Evolutionary conservation across 1,284 basidiomycete species (phyloP).

Genomic region (Cryptococcus wingfieldii): DNA sequence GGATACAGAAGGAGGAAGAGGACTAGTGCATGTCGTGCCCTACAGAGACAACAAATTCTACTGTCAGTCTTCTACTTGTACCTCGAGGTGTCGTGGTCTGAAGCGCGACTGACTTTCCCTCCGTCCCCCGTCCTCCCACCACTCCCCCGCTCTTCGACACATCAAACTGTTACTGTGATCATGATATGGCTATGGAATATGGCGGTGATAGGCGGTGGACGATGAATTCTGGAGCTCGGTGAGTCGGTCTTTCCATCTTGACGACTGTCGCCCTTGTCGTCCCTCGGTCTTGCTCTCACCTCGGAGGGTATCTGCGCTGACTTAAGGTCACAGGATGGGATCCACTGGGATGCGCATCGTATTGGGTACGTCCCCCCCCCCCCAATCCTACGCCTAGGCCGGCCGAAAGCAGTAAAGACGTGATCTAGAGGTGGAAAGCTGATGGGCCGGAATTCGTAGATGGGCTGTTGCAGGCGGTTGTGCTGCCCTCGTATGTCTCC

Average conservation of each 20-base stretch:
- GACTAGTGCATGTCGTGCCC: background rate
- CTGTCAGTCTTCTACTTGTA: background rate
- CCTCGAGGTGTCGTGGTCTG: background rate
- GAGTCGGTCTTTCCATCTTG: background rate
- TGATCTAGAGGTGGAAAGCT: too few species aligned
- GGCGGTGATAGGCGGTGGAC: conserved; percentile 9
- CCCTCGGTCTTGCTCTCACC: too few species aligned
- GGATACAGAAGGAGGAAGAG: background rate
- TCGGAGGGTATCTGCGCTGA: background rate
- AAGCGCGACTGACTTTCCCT: background rate
- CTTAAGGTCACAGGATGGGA: conserved; percentile 14
- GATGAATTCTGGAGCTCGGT: conserved; percentile 15
- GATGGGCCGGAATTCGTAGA: conserved; percentile 1
- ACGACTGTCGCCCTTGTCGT: background rate
- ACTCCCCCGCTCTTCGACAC: background rate
- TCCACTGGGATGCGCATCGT: conserved; percentile 31
- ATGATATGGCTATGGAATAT: background rate
- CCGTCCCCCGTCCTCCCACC: too few species aligned
- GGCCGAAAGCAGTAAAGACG: too few species aligned
- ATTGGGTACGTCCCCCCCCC: conserved; percentile 14
- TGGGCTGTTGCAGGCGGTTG: conserved; percentile 35
- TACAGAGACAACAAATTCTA: background rate
- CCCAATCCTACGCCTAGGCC: background rate
- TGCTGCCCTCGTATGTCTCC: conserved; percentile 24
- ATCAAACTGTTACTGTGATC: background rate